phyloP scores from a whole-genome alignment of 768 basidiomycete species.

The Rhodotorula paludigena region DNA sequence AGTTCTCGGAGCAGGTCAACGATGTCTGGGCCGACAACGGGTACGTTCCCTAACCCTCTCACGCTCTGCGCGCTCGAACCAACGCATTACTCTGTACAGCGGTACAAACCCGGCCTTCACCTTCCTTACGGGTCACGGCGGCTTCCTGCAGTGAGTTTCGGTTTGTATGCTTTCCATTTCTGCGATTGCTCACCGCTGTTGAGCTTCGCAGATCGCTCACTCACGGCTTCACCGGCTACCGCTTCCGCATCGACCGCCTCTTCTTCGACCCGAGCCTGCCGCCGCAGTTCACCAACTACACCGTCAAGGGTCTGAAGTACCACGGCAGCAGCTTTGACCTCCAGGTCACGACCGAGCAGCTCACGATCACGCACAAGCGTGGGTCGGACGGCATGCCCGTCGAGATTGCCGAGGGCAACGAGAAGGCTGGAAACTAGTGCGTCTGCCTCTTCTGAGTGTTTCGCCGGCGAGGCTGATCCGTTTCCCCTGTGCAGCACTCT shows the following conservation, averaged over 20 bases:
- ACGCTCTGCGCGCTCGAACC: too few species aligned
- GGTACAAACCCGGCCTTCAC: slow-evolving; percentile 25
- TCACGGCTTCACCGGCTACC: slow-evolving; percentile 39
- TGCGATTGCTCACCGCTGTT: background rate
- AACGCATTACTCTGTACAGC: too few species aligned
- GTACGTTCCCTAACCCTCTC: too few species aligned
- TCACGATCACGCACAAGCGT: slow-evolving; percentile 13
- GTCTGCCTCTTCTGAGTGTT: background rate
- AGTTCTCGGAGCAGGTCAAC: slow-evolving; percentile 23
- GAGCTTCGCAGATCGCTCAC: slow-evolving; percentile 14
- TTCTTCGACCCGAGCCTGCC: slow-evolving; percentile 36
- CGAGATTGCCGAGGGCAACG: slow-evolving; percentile 19
- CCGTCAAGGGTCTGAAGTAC: slow-evolving; percentile 32
- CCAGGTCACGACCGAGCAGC: slow-evolving; percentile 6
- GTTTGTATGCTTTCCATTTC: too few species aligned
- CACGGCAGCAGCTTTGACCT: slow-evolving; percentile 18
- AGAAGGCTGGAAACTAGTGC: slow-evolving; percentile 31
- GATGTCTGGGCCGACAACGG: slow-evolving; percentile 23
- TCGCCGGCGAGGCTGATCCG: too few species aligned
- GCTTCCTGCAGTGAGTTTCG: slow-evolving; percentile 24
- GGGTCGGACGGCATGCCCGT: slow-evolving; percentile 9
- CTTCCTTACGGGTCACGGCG: slow-evolving; percentile 29
- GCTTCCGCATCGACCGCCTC: slow-evolving; percentile 16
- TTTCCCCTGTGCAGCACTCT: slow-evolving; percentile 7
- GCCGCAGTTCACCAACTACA: slow-evolving; percentile 34